phyloP scores from a whole-genome alignment of 75 land plant species.

The Gnetum montanum region DNA sequence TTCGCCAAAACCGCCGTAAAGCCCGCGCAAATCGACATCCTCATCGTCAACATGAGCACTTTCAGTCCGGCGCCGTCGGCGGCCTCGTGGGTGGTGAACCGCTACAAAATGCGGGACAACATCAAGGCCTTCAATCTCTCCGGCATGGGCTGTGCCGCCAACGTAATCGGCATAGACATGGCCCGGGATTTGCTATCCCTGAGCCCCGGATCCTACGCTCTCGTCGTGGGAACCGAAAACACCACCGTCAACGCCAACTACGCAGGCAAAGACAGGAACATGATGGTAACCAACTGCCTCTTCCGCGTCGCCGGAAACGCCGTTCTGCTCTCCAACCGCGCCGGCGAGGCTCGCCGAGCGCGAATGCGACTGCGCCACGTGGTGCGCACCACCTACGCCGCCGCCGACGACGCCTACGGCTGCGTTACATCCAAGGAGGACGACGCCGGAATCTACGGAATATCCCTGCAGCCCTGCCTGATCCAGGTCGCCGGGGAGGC shows the following conservation, averaged over 20 bases:
- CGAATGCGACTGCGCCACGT: conserved; percentile 41
- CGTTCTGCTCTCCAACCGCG: conserved; percentile 46
- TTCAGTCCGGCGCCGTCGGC: conserved; percentile 62
- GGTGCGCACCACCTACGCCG: conserved; percentile 56
- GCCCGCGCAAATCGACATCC: conserved; percentile 37
- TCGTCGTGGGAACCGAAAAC: conserved; percentile 34
- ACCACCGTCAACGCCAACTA: conserved; percentile 20
- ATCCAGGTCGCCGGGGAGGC: background rate
- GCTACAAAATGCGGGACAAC: conserved; percentile 30
- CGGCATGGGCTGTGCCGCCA: conserved; percentile 77
- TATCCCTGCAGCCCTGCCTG: background rate
- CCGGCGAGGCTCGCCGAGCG: conserved; percentile 9
- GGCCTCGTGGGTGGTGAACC: conserved; percentile 49
- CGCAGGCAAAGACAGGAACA: conserved; percentile 31
- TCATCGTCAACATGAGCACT: conserved; percentile 53
- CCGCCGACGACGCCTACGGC: conserved; percentile 41
- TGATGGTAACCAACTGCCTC: conserved; percentile 51
- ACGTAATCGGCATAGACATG: conserved; percentile 34
- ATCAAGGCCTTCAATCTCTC: conserved; percentile 42
- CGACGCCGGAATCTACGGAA: conserved; percentile 20
- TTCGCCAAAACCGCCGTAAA: conserved; percentile 27
- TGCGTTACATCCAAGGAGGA: conserved; percentile 53
- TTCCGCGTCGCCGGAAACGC: conserved; percentile 63
- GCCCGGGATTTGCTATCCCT: conserved; percentile 36
- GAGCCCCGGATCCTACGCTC: conserved; percentile 24